Evolutionary conservation across 1,139 yeast species (phyloP), one percentile per base, ranked within the genome.

Genomic region (Pichia sp.): DNA sequence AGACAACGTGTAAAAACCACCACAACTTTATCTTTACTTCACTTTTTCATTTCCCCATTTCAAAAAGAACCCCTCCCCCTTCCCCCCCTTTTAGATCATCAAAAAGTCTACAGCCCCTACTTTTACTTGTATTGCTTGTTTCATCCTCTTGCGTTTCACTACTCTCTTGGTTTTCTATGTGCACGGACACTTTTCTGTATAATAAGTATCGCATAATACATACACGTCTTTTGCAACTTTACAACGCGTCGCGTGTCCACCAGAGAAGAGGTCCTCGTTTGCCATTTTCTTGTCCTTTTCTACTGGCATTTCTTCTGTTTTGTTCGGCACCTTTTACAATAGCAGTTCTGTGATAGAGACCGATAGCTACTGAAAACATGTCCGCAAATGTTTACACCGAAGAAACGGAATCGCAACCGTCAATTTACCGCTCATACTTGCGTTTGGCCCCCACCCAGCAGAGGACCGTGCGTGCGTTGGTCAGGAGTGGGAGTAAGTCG

Each of bases 321-420:
- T 26, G 29, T 26, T 23, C 26, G 26, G 26, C 26, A 23, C 26
- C 26, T 23, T 23, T 23, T 23, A 23, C 26, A 23, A 23, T 23
- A 5, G 7, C 29, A 26, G 29, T 26, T 26, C 29, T 8, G 4
- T 34, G 23, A 7, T 16, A 13, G 8, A 26, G 29, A 26, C 5
- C 29, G 29, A 2, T 4, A 45, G 8, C 15, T 11, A 26, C 30
- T 7, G 15, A 6, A 1, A 15, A 2, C 16, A 56, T 56, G 59
- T 56, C 59, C n/a, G 55, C 56, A 10, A 56, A 56, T 16, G 53
- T 52, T 1, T 56, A 54, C 15, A 49, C 50, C 2, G 59, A 56
- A 38, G 59, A 56, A n/a, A 41, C 56, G 29, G 59, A 56, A 16
- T 23, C 59, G 1, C 59, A 56, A 19, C 59, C 59, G 1, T 56